Percentiles rank a stretch among this genome's conserved stretches.
Evolutionary conservation across 2,329 filamentous ascomycete genomes (phyloP).

Genomic region (Drechslerella coelobrocha): DNA sequence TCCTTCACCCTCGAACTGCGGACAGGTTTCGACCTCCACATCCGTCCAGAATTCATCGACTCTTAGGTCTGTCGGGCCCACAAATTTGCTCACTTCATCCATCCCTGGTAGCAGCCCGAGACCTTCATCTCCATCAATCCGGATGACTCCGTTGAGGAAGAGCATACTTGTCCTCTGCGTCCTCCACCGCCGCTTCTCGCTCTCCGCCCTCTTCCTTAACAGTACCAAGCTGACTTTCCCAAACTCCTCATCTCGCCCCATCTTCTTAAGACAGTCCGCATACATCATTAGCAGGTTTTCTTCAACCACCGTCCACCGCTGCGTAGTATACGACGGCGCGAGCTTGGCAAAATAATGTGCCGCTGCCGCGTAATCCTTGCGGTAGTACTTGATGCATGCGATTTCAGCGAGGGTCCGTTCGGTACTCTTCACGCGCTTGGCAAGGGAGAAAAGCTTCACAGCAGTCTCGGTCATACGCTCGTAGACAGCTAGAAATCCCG

Average conservation of each 20-base stretch:
- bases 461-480: slow-evolving; percentile 83
- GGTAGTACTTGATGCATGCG: slow-evolving; percentile 76
- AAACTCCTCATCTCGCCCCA: slow-evolving; percentile 79
- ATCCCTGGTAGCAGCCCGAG: slow-evolving; percentile 55
- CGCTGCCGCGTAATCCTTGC: slow-evolving; percentile 75
- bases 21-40: slow-evolving; percentile 71
- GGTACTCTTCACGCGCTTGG: slow-evolving; percentile 77
- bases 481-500: slow-evolving; percentile 67
- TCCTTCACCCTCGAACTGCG: slow-evolving; percentile 68
- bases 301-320: slow-evolving; percentile 80
- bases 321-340: slow-evolving; percentile 77
- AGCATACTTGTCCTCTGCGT: slow-evolving; percentile 54
- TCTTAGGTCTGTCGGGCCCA: slow-evolving; percentile 28
- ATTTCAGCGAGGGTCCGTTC: slow-evolving; percentile 82
- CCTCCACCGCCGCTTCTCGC: slow-evolving; percentile 63
- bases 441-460: slow-evolving; percentile 80
- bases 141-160: slow-evolving; percentile 38
- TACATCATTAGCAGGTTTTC: slow-evolving; percentile 86
- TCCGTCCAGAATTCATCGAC: slow-evolving; percentile 76
- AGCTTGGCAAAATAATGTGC: slow-evolving; percentile 79
- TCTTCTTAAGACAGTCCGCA: slow-evolving; percentile 77
- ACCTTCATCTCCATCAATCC: slow-evolving; percentile 39
- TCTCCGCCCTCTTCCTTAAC: slow-evolving; percentile 70
- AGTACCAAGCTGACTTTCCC: slow-evolving; percentile 77
- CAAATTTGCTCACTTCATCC: slow-evolving; percentile 70